phyloP scores from a whole-genome alignment of 768 basidiomycete species.

The Lactifluus hygrophoroides region DNA sequence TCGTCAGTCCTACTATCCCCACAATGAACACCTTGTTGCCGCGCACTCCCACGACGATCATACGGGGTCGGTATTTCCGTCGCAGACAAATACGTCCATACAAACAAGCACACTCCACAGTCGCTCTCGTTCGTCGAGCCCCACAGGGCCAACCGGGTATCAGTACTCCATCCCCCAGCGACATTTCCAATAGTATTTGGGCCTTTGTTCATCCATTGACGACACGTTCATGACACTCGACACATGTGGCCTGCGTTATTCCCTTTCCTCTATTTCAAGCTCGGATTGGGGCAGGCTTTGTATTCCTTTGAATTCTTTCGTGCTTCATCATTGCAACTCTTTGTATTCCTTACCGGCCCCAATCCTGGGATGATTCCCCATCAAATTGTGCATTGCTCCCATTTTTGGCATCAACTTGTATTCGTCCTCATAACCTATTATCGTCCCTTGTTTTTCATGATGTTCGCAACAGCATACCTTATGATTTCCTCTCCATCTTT shows the following conservation, averaged over 20 bases:
- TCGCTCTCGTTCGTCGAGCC: conserved; percentile 2
- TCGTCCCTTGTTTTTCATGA: background rate
- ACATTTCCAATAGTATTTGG: background rate
- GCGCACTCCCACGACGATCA: background rate
- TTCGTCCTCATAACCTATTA: background rate
- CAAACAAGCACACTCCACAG: background rate
- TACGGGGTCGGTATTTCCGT: background rate
- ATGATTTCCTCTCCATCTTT: background rate
- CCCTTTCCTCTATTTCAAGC: background rate
- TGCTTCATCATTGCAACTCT: background rate
- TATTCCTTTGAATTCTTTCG: background rate
- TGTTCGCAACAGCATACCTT: background rate
- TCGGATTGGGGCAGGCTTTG: conserved; percentile 2
- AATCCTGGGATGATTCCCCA: background rate
- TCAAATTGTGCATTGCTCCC: background rate
- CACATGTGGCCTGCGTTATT: background rate
- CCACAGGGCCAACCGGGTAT: background rate
- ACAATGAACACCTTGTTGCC: conserved; percentile 53
- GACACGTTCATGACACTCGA: conserved; percentile 5
- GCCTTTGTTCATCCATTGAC: background rate
- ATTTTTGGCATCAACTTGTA: conserved; percentile 5
- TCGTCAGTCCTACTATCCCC: conserved; percentile 82
- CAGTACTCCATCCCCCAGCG: conserved; percentile 6
- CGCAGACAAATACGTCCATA: conserved; percentile 18
- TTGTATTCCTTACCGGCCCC: conserved; percentile 8